These are phyloP conservation scores for Suillus clintonianus DNA, from an alignment of 768 basidiomycete species.

Conservation along the genomic window DNA sequence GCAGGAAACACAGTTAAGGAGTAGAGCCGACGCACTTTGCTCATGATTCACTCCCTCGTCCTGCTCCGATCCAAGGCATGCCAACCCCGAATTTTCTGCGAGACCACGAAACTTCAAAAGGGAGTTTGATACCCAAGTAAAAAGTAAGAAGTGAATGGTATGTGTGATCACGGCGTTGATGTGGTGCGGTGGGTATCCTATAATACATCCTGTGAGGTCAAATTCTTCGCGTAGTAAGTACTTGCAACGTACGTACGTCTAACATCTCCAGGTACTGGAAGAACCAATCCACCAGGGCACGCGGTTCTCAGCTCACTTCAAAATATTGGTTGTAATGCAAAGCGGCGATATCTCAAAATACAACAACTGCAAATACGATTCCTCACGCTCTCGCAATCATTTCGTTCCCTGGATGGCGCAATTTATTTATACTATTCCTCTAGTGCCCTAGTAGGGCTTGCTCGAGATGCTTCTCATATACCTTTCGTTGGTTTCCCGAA, in stretches of 20 bases:
- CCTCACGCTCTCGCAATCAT: too few relatives aligned
- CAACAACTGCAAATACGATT: too few relatives aligned
- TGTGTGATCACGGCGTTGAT: constrained; percentile 92
- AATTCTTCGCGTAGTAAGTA: constrained; percentile 11
- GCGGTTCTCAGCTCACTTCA: too few relatives aligned
- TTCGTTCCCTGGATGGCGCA: too few relatives aligned
- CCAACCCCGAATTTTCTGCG: constrained; percentile 73
- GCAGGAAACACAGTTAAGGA: not conserved
- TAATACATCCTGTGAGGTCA: not conserved
- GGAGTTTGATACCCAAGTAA: constrained; percentile 82
- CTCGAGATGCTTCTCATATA: too few relatives aligned
- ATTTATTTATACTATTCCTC: too few relatives aligned
- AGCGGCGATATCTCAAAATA: too few relatives aligned
- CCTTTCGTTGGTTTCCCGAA: too few relatives aligned
- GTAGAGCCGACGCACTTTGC: constrained; percentile 47
- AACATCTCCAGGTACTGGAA: constrained; percentile 85
- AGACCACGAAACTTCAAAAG: constrained; percentile 76
- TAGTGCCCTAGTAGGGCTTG: too few relatives aligned
- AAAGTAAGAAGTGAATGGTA: constrained; percentile 87
- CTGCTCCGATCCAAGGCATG: constrained; percentile 74
- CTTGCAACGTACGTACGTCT: constrained; percentile 51
- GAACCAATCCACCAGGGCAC: constrained; percentile 69
- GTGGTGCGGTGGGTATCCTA: constrained; percentile 82
- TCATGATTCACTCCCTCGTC: constrained; percentile 68
- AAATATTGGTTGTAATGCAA: too few relatives aligned